phyloP scores from a whole-genome alignment of 805 yeast species.

The Kregervanrija delftensis region DNA sequence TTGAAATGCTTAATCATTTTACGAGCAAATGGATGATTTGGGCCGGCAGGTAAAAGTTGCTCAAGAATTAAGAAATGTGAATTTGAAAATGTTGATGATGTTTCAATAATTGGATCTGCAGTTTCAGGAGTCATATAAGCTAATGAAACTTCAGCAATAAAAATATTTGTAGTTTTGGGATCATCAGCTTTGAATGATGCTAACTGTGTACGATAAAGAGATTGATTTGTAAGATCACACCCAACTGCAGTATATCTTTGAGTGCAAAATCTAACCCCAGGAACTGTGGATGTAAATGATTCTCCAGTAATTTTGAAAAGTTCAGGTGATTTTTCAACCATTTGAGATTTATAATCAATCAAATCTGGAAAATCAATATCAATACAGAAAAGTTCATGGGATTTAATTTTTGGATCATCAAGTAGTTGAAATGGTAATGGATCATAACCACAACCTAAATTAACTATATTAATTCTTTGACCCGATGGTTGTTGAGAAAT shows the following conservation, averaged over 20 bases:
- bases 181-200: constrained; percentile 18
- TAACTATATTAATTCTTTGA: constrained; percentile 36
- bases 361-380: constrained; percentile 76
- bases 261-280: constrained; percentile 30
- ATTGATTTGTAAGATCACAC: constrained; percentile 54
- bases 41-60: constrained; percentile 63
- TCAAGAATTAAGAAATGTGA: constrained; percentile 63
- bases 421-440: constrained; percentile 51
- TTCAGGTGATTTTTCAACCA: constrained; percentile 44
- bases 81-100: constrained; percentile 37
- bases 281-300: constrained; percentile 4
- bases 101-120: constrained; percentile 55
- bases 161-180: constrained; percentile 39
- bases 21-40: constrained; percentile 58
- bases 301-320: constrained; percentile 41
- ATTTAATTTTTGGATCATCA: constrained; percentile 15
- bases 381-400: constrained; percentile 36
- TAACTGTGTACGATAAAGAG: constrained; percentile 30
- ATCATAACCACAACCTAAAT: constrained; percentile 76
- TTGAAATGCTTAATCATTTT: constrained; percentile 70
- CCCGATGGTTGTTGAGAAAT: constrained; percentile 20
- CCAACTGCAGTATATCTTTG: constrained; percentile 50
- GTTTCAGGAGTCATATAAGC: constrained; percentile 68
- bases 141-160: constrained; percentile 76
- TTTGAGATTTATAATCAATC: constrained; percentile 44